Conservation (phyloP, 352 stramenopile species). For the Phytophthora podocarpi region DNA sequence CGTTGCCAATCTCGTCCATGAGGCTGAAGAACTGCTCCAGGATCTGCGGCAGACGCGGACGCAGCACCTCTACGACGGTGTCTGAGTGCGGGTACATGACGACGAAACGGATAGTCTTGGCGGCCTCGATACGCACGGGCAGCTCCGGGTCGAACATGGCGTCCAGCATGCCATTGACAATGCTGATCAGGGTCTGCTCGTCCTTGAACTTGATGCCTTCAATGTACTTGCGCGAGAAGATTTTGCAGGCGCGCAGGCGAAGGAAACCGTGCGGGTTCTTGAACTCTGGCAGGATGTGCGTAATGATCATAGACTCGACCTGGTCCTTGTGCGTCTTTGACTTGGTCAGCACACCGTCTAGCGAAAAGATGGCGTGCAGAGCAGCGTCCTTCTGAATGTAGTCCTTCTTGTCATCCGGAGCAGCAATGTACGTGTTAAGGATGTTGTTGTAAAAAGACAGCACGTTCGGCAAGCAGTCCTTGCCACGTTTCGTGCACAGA, state of each 20-base stretch:
- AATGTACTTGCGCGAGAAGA: conserved; percentile 96
- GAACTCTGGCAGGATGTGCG: conserved; percentile 97
- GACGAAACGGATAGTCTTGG: conserved; percentile 89
- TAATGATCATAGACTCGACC: conserved; percentile 94
- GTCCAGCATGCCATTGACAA: conserved; percentile 85
- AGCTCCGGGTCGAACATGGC: conserved; percentile 94
- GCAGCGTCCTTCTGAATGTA: conserved; percentile 97
- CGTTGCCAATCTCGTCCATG: conserved; percentile 99
- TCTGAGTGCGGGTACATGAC: conserved; percentile 89
- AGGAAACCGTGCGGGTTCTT: conserved; percentile 95
- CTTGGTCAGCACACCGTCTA: conserved; percentile 92
- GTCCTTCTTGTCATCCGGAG: conserved; percentile 82
- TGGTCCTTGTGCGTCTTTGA: conserved; percentile 94
- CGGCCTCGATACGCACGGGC: conserved; percentile 97
- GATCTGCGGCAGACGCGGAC: conserved; percentile 94
- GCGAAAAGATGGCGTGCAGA: conserved; percentile 92
- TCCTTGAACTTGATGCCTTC: conserved; percentile 91
- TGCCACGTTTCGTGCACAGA: conserved; percentile 94
- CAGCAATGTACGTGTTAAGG: conserved; percentile 88
- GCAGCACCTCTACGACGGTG: conserved; percentile 84
- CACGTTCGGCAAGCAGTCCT: conserved; percentile 94
- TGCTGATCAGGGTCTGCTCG: conserved; percentile 83
- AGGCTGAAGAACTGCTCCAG: conserved; percentile 98
- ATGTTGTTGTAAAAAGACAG: conserved; percentile 93
- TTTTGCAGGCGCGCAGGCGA: conserved; percentile 94